These are phyloP conservation scores for Sphagnurus paluster DNA, from an alignment of 1,284 basidiomycete genomes.

Conservation along the genomic window DNA sequence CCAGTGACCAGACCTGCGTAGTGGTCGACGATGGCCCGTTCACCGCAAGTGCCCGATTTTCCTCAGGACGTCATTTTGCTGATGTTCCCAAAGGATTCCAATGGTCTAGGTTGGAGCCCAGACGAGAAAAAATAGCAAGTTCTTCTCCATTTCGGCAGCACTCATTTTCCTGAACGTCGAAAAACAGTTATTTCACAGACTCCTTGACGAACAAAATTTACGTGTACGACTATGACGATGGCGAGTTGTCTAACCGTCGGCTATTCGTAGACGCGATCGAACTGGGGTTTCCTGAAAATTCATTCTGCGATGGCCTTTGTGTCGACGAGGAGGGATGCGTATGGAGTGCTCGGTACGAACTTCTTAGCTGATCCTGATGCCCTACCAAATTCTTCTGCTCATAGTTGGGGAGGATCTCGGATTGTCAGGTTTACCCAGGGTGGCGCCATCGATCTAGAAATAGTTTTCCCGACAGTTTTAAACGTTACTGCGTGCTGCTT, in stretches of 20 bases:
- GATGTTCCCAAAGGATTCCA: constrained; percentile 48
- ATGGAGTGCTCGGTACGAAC: constrained; percentile 63
- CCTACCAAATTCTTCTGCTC: constrained; percentile 1
- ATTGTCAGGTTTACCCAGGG: constrained; percentile 54
- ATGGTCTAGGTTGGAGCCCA: constrained; percentile 64
- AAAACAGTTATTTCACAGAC: constrained; percentile 66
- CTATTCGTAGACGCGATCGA: constrained; percentile 56
- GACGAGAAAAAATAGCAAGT: constrained; percentile 60
- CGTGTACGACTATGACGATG: constrained; percentile 63
- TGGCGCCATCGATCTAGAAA: constrained; percentile 53
- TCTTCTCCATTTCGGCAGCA: background rate
- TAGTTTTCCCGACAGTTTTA: constrained; percentile 57
- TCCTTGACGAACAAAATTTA: constrained; percentile 63
- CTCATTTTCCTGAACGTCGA: constrained; percentile 1
- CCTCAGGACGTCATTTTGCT: constrained; percentile 10
- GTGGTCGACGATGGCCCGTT: constrained; percentile 66
- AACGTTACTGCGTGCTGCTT: constrained; percentile 70
- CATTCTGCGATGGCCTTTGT: constrained; percentile 66
- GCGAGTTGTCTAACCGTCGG: constrained; percentile 53
- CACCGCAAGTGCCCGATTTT: constrained; percentile 43
- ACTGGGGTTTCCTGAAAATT: constrained; percentile 46
- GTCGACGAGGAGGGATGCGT: constrained; percentile 63
- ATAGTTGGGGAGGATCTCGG: constrained; percentile 63
- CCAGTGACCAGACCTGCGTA: constrained; percentile 41
- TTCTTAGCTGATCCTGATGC: constrained; percentile 4